A percentile compares a stretch with the other conserved stretches of the same genome.
Evolutionary conservation across 108 stramenopile genomes (phyloP).

Genomic region (Chaetoceros muelleri): DNA sequence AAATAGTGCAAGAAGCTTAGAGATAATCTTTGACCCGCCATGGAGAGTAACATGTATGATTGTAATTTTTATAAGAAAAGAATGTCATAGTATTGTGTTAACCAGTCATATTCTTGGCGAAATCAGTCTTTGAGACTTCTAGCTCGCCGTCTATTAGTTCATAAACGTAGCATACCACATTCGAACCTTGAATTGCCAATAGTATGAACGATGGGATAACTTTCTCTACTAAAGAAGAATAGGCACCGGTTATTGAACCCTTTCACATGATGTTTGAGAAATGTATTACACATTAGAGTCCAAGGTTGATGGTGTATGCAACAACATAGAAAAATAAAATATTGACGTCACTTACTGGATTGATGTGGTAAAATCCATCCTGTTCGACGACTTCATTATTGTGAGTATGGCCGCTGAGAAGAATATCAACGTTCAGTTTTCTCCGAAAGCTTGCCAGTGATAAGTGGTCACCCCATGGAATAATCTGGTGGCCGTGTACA

Average conservation of each 20-base stretch:
- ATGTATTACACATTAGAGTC: background rate
- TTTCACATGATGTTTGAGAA: background rate
- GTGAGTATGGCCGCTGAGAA: conserved; percentile 93
- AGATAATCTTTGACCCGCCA: background rate
- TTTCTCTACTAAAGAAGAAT: conserved; percentile 30
- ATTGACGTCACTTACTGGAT: conserved; percentile 62
- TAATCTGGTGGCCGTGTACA: conserved; percentile 89
- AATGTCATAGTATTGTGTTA: background rate
- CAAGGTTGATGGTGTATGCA: background rate
- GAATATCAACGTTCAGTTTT: conserved; percentile 86
- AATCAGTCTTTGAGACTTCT: conserved; percentile 81
- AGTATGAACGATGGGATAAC: conserved; percentile 83
- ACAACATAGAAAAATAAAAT: background rate
- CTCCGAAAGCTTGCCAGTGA: conserved; percentile 68
- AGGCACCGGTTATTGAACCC: conserved; percentile 92
- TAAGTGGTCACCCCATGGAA: conserved; percentile 75
- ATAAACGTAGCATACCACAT: conserved; percentile 92
- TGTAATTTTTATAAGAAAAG: background rate
- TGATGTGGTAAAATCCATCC: conserved; percentile 84
- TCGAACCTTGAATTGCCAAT: conserved; percentile 87
- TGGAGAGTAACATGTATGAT: background rate
- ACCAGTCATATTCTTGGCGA: conserved; percentile 50
- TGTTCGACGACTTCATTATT: conserved; percentile 76
- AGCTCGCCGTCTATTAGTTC: conserved; percentile 57
- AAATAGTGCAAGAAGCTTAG: background rate